Base-by-base conservation (phyloP, 1,139 yeast genomes). In the Sugiyamaella novakii region DNA sequence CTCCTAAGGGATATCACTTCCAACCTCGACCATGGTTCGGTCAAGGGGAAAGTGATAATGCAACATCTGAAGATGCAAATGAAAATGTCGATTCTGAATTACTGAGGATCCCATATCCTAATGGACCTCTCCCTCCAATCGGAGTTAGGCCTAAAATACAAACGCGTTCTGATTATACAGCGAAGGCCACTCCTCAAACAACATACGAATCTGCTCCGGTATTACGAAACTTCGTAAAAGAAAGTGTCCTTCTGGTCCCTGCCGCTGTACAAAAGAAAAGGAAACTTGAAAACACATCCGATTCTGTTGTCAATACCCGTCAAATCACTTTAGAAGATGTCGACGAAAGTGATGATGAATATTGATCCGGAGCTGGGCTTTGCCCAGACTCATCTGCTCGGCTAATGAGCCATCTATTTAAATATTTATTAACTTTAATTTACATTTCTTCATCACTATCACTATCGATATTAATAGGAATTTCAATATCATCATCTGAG, bases 401-500 rank as follows among this genome's bases (percentile, higher is more conserved):
- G 6, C 12, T 6, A 22, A 22, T 8, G 5, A 8, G 25, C 8
- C 25, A 22, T 6, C 8, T 8, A 22, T 22, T 22, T 12, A 18
- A 33, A 42, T 21, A 28, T 40, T 15, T 28, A 8, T 18, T 31
- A 17, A 17, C n/a, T 29, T 10, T 18, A 28, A 5, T 10, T 22
- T 41, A 41, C 38, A 41, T 41, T n/a, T 46, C 50, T 19, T 46
- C 50, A 24, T 60, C 63, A 36, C 62, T 58, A 25, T 43, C 79
- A 7, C 57, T 19, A 36, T 79, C 59, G 27, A 75, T 80, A 49
- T 81, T 76, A 15, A 70, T 74, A 1, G 86, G 85, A 52, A 81
- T 78, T 54, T 79, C 85, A 51, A 80, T 76, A 53, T 80, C 84
- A 4, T 18, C 42, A 15, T 41, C 45, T n/a, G 45, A 41, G 8